These are phyloP conservation scores for Aureobasidium mangrovei DNA, from an alignment of 2,329 filamentous ascomycete genomes.

Conservation along the genomic window DNA sequence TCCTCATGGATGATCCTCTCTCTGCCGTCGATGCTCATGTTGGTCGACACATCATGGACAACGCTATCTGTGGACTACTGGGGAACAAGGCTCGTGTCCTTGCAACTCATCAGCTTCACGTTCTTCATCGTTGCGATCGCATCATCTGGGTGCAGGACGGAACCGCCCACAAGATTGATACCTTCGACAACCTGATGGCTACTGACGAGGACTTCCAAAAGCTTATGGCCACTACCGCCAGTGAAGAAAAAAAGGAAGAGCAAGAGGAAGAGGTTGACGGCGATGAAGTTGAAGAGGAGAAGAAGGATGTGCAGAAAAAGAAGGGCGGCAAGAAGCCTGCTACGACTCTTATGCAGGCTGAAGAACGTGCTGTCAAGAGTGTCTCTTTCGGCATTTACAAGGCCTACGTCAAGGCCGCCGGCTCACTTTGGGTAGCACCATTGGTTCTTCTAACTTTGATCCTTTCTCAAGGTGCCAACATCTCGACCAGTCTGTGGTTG, in stretches of 20 bases:
- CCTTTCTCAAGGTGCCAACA: constrained; percentile 72
- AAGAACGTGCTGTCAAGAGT: constrained; percentile 63
- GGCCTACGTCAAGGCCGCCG: constrained; percentile 68
- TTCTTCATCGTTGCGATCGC: constrained; percentile 79
- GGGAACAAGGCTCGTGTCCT: constrained; percentile 84
- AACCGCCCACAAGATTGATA: constrained; percentile 74
- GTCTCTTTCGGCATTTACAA: constrained; percentile 74
- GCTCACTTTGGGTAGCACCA: constrained; percentile 59
- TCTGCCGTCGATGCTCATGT: constrained; percentile 52
- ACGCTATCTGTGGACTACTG: constrained; percentile 82
- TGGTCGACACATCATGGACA: constrained; percentile 72
- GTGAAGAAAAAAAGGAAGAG: constrained; percentile 48
- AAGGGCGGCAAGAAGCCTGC: constrained; percentile 46
- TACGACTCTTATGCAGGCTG: constrained; percentile 60
- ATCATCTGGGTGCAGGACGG: constrained; percentile 92
- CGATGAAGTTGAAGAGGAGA: constrained; percentile 48
- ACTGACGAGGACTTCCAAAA: constrained; percentile 69
- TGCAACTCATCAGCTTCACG: constrained; percentile 91
- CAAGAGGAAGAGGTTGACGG: constrained; percentile 41
- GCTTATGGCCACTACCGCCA: constrained; percentile 71
- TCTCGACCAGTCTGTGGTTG: constrained; percentile 82
- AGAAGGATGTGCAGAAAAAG: constrained; percentile 43
- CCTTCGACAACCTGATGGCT: constrained; percentile 78
- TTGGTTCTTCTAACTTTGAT: constrained; percentile 56
- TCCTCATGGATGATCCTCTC: constrained; percentile 56